A percentile compares a stretch with the other conserved stretches of the same genome.
Conservation (phyloP, 2,329 filamentous ascomycete genomes). For the Sporothrix phasma region DNA sequence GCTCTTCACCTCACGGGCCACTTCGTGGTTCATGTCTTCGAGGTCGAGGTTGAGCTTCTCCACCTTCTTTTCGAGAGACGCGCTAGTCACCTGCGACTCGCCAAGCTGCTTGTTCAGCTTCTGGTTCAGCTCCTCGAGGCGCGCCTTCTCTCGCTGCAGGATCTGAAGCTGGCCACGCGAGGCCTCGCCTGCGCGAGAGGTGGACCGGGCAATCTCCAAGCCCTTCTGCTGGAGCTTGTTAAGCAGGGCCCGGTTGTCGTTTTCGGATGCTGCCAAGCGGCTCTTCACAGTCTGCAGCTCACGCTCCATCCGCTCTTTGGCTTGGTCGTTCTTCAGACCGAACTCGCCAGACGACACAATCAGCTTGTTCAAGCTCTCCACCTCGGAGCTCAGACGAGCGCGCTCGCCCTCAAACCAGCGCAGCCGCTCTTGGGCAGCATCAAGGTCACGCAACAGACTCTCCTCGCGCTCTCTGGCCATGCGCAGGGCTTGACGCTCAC, state of each 20-base stretch:
- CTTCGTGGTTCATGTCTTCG: conserved; percentile 87
- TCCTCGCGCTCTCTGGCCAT: conserved; percentile 72
- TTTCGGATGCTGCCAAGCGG: conserved; percentile 81
- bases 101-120: conserved; percentile 75
- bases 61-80: conserved; percentile 82
- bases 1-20: conserved; percentile 79
- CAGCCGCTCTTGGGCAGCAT: conserved; percentile 65
- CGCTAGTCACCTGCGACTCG: conserved; percentile 72
- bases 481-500: conserved; percentile 68
- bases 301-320: conserved; percentile 84
- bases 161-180: conserved; percentile 66
- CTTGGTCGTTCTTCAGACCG: conserved; percentile 80
- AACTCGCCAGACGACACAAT: conserved; percentile 86
- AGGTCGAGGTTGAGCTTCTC: conserved; percentile 82
- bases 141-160: conserved; percentile 73
- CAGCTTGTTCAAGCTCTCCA: conserved; percentile 76
- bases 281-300: conserved; percentile 88
- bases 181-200: conserved; percentile 73
- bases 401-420: conserved; percentile 74
- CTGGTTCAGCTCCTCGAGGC: conserved; percentile 71
- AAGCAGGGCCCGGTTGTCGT: conserved; percentile 87
- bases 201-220: conserved; percentile 85
- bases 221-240: conserved; percentile 98
- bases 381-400: conserved; percentile 62
- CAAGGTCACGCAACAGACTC: conserved; percentile 67